A percentile compares a stretch with the other conserved stretches of the same genome.
phyloP scores from a whole-genome alignment of 2,329 filamentous ascomycete species.

The Orbilia oligospora region DNA sequence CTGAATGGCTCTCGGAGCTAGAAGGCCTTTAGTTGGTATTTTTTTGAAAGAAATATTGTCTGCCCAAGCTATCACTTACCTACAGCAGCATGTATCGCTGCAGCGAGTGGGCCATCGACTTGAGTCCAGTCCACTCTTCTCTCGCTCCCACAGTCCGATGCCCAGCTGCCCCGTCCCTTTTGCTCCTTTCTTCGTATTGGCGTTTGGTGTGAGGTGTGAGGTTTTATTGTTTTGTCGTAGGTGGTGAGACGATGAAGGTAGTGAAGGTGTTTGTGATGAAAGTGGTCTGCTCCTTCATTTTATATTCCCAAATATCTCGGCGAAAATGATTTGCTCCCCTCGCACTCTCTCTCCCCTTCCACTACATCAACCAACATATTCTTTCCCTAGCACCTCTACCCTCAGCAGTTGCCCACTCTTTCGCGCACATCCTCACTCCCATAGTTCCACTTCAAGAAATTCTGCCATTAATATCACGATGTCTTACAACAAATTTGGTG shows the following conservation, averaged over 20 bases:
- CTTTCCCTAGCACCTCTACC: background rate
- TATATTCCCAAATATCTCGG: background rate
- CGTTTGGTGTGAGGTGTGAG: background rate
- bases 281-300: background rate
- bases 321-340: background rate
- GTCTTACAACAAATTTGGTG: background rate
- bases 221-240: background rate
- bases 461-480: background rate
- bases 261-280: background rate
- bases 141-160: background rate
- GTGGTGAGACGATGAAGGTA: background rate
- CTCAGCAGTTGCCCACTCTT: background rate
- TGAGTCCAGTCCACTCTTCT: background rate
- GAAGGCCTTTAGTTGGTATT: background rate
- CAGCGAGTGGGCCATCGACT: no score
- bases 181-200: background rate
- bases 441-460: background rate
- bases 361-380: background rate
- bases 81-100: background rate
- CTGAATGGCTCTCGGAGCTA: background rate
- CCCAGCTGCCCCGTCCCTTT: background rate
- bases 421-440: background rate
- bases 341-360: background rate
- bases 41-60: background rate
- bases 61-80: background rate